phyloP scores from a whole-genome alignment of 441 rosid genomes.

The Pelargonium citronellum region DNA sequence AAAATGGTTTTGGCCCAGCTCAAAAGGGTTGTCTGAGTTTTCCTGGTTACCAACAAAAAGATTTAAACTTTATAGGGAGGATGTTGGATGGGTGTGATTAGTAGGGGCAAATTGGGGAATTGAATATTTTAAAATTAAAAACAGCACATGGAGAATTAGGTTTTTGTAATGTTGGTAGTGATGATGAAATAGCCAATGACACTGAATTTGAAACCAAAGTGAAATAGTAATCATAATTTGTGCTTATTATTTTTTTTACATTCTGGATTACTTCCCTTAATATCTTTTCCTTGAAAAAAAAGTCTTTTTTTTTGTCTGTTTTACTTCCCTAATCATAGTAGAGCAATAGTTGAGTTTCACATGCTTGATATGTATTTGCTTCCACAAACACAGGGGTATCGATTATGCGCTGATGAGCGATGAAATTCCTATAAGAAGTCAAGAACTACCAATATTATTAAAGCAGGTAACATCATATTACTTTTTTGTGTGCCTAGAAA shows the following conservation, averaged over 20 bases:
- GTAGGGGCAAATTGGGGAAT: not conserved
- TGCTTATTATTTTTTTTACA: not conserved
- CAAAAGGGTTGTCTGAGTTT: not conserved
- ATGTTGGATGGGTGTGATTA: not conserved
- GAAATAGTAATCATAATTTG: not conserved
- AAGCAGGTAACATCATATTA: not conserved
- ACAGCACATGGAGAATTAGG: not conserved
- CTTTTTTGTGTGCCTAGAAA: not conserved
- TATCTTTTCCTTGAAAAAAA: not conserved
- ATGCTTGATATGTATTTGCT: conserved; percentile 4
- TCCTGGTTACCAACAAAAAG: not conserved
- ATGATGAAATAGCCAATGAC: not conserved
- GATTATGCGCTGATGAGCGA: conserved; percentile 3
- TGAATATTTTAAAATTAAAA: not conserved
- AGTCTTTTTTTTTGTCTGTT: not conserved
- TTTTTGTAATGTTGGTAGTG: not conserved
- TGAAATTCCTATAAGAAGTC: not conserved
- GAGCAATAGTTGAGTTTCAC: not conserved
- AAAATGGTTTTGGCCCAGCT: too few species aligned
- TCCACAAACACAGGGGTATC: not conserved
- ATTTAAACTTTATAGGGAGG: not conserved
- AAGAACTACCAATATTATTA: not conserved
- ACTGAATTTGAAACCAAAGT: not conserved
- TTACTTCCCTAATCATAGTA: not conserved
- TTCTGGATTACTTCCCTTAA: not conserved